phyloP scores from a whole-genome alignment of 768 basidiomycete genomes.

The Crepidotus variabilis region DNA sequence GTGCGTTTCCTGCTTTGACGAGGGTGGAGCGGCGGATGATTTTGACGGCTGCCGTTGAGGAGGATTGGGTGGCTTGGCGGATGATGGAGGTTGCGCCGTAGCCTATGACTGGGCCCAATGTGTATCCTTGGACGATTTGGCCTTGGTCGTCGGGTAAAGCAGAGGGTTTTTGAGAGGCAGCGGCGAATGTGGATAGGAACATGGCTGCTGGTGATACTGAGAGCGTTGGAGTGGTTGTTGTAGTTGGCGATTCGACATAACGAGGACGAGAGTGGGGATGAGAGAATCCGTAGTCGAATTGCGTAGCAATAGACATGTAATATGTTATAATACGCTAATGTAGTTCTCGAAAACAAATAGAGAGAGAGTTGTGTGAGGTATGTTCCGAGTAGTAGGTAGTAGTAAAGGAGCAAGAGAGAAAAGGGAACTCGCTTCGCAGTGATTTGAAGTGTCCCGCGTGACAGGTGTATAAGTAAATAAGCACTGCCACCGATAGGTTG shows the following conservation, averaged over 20 bases:
- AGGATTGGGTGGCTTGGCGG: slow-evolving; percentile 58
- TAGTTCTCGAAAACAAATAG: neutral
- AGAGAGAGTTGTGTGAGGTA: neutral
- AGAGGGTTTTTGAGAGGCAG: slow-evolving; percentile 39
- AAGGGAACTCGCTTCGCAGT: slow-evolving; percentile 1
- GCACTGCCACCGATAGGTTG: neutral
- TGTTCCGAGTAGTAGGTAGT: neutral
- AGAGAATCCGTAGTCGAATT: neutral
- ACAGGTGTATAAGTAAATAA: neutral
- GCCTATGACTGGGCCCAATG: slow-evolving; percentile 72
- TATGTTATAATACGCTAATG: neutral
- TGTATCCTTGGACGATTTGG: slow-evolving; percentile 64
- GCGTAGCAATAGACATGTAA: neutral
- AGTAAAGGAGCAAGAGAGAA: slow-evolving; percentile 8
- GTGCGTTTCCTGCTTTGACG: slow-evolving; percentile 46
- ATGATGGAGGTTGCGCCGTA: slow-evolving; percentile 83
- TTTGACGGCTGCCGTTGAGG: slow-evolving; percentile 76
- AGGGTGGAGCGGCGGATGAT: slow-evolving; percentile 65
- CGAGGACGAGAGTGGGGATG: neutral
- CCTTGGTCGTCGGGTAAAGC: slow-evolving; percentile 61
- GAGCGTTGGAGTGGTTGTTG: slow-evolving; percentile 1
- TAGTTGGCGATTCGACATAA: too few relatives aligned
- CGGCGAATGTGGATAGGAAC: slow-evolving; percentile 47
- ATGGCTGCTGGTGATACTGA: slow-evolving; percentile 66
- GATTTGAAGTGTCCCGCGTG: neutral